Evolutionary conservation across 257 asterid genomes (phyloP).

Genomic region (Leonotis leonurus): DNA sequence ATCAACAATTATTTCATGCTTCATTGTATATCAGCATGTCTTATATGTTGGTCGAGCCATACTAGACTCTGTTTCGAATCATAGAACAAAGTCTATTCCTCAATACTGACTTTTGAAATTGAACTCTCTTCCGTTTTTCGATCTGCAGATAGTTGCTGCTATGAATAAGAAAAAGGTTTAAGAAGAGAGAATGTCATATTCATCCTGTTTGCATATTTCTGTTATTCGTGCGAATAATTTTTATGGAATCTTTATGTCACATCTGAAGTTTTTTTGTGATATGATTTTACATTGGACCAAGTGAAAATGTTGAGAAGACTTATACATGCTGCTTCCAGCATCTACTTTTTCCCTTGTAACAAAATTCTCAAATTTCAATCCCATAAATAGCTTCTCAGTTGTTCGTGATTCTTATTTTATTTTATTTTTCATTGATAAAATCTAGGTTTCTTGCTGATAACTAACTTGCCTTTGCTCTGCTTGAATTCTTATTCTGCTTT

Average conservation of each 20-base stretch:
- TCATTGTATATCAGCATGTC: neutral
- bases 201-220: neutral
- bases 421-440: neutral
- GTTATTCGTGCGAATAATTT: neutral
- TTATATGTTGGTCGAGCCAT: neutral
- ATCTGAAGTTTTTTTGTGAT: neutral
- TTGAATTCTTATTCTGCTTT: neutral
- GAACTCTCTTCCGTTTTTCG: neutral
- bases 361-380: neutral
- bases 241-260: neutral
- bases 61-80: too few relatives aligned
- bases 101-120: neutral
- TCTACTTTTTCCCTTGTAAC: neutral
- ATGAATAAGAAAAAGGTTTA: neutral
- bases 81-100: neutral
- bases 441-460: neutral
- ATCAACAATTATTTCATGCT: neutral
- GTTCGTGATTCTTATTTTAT: neutral
- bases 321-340: conserved; percentile 1
- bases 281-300: neutral
- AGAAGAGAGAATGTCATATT: neutral
- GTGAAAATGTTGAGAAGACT: neutral
- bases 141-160: conserved; percentile 2
- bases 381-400: neutral
- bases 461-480: neutral